Conservation (phyloP, 129 eudicot species). For the Centella asiatica region DNA sequence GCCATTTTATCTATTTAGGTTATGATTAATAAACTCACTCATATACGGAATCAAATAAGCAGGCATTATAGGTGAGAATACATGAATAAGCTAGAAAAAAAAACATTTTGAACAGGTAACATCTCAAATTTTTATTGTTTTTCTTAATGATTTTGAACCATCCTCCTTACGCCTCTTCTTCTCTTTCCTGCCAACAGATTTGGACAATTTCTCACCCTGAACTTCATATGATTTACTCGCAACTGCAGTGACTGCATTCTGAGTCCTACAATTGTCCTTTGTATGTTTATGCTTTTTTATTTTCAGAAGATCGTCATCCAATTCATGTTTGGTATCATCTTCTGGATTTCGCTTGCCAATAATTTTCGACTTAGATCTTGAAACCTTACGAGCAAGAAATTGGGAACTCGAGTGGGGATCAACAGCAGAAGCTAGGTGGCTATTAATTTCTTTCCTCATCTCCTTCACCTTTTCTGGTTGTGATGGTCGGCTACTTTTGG, state of each 20-base stretch:
- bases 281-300: conserved; percentile 26
- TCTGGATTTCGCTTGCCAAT: conserved; percentile 29
- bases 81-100: too few relatives aligned
- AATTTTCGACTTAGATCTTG: conserved; percentile 19
- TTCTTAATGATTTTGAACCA: conserved; percentile 23
- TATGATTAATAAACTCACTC: too few relatives aligned
- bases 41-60: too few relatives aligned
- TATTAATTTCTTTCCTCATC: conserved; percentile 77
- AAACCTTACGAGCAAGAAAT: conserved; percentile 29
- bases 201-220: conserved; percentile 11
- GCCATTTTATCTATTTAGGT: too few relatives aligned
- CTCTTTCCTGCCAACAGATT: conserved; percentile 5
- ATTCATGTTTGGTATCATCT: conserved; percentile 22
- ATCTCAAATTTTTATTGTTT: conserved; percentile 20
- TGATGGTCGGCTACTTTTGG: conserved; percentile 31
- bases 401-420: conserved; percentile 29
- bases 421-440: conserved; percentile 27
- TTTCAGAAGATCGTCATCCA: conserved; percentile 23
- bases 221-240: conserved; percentile 10
- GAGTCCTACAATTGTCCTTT: conserved; percentile 20
- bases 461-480: conserved; percentile 62
- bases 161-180: conserved; percentile 24
- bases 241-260: conserved; percentile 2
- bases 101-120: background rate
- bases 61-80: too few relatives aligned